A percentile compares a stretch with the other conserved stretches of the same genome.
Evolutionary conservation across 2,329 filamentous ascomycete species (phyloP).

Genomic region (Diaporthe citriasiana): DNA sequence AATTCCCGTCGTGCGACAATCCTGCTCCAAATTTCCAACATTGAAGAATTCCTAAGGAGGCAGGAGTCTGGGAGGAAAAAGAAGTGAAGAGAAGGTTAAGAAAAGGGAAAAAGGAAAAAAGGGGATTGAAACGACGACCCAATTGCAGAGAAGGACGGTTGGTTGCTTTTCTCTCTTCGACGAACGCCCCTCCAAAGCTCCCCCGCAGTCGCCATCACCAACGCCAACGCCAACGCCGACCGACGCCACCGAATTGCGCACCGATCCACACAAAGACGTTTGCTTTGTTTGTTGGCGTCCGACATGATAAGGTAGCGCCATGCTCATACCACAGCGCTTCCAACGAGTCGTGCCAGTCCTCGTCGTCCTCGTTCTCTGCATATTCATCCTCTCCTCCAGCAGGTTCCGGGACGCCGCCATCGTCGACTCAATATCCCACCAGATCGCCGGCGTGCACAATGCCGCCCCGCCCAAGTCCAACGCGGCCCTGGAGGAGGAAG

Average conservation of each 20-base stretch:
- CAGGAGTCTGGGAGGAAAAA: neutral
- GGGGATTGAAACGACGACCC: neutral
- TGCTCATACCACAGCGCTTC: constrained; percentile 43
- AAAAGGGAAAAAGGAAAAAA: neutral
- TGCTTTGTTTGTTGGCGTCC: constrained; percentile 12
- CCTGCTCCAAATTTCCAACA: constrained; percentile 7
- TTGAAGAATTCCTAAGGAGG: neutral
- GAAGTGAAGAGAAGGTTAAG: neutral
- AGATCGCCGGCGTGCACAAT: constrained; percentile 26
- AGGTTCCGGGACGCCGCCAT: constrained; percentile 39
- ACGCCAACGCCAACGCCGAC: neutral
- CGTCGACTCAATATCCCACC: constrained; percentile 37
- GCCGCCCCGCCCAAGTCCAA: constrained; percentile 26
- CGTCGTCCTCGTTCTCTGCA: constrained; percentile 39
- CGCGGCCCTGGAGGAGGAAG: constrained; percentile 39
- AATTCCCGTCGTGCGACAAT: constrained; percentile 27
- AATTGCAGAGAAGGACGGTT: neutral
- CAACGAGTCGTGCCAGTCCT: constrained; percentile 41
- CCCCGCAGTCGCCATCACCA: constrained; percentile 25
- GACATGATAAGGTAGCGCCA: constrained; percentile 42
- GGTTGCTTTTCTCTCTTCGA: neutral
- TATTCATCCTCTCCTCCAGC: constrained; percentile 41
- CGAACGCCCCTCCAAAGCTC: constrained; percentile 6
- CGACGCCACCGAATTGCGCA: neutral
- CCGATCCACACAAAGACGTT: neutral